Percentiles rank a stretch among this genome's conserved stretches.
Evolutionary conservation across 2,329 filamentous ascomycete genomes (phyloP).

Genomic region (Sclerotinia glacialis): DNA sequence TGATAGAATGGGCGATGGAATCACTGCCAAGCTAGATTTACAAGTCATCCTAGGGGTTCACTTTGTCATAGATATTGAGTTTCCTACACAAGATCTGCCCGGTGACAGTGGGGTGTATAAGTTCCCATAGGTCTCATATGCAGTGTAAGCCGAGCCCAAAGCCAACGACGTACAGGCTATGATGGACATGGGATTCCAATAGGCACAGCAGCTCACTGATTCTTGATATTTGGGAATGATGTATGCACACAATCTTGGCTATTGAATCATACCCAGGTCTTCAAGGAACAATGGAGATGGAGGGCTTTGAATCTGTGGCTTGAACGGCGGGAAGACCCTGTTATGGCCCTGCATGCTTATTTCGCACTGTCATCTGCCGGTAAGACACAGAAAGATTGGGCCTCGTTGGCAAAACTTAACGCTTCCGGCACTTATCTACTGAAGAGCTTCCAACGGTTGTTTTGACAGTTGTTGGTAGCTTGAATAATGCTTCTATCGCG

Average conservation of each 20-base stretch:
- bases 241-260: neutral
- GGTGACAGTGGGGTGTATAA: neutral
- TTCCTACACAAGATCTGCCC: neutral
- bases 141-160: neutral
- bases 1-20: too few species aligned
- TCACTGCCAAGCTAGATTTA: neutral
- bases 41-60: neutral
- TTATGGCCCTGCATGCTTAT: neutral
- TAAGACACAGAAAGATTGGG: neutral
- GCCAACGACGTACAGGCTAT: neutral
- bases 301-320: too few species aligned
- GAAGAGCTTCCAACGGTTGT: neutral
- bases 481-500: neutral
- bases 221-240: neutral
- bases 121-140: neutral
- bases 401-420: neutral
- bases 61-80: neutral
- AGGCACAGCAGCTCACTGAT: neutral
- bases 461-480: neutral
- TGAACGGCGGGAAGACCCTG: neutral
- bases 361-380: neutral
- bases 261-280: neutral
- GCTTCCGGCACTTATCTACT: neutral
- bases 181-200: neutral
- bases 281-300: neutral